Evolutionary conservation across 139 green algal species (phyloP).

Genomic region (Chlamydomonas schloesseri): DNA sequence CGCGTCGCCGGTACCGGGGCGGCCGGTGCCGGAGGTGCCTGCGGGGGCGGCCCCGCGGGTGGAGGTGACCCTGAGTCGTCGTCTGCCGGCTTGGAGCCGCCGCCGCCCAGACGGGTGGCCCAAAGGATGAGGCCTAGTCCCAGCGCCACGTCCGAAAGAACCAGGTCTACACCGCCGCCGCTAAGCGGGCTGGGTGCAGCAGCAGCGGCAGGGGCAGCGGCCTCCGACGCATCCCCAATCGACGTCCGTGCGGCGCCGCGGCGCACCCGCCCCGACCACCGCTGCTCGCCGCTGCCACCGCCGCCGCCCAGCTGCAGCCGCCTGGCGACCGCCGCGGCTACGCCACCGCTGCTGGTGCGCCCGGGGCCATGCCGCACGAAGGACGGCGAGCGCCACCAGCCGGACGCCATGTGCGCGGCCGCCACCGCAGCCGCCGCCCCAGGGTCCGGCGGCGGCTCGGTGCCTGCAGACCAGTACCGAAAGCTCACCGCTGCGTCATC

Average conservation of each 20-base stretch:
- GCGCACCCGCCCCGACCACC: neutral
- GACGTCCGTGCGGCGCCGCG: neutral
- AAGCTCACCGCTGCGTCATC: slow-evolving; percentile 7
- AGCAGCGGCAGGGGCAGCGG: neutral
- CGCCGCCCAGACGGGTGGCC: neutral
- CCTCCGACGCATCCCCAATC: neutral
- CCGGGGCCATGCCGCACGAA: neutral
- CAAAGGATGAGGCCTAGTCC: neutral
- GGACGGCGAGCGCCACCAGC: slow-evolving; percentile 7
- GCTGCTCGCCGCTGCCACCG: neutral
- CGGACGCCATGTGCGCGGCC: neutral
- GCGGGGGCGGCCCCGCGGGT: too few species aligned
- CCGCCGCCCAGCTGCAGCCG: neutral
- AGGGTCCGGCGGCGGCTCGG: neutral
- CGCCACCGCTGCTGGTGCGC: neutral
- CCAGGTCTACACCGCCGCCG: neutral
- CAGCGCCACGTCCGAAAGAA: neutral
- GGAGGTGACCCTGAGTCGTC: too few species aligned
- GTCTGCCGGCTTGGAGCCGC: too few species aligned
- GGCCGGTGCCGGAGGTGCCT: too few species aligned
- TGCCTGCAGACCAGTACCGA: slow-evolving; percentile 11
- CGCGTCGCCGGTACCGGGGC: neutral
- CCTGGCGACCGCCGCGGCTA: too few species aligned
- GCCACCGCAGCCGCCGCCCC: neutral
- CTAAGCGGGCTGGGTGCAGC: too few species aligned